phyloP scores from a whole-genome alignment of 2,329 filamentous ascomycete species.

The Xylaria sp. region DNA sequence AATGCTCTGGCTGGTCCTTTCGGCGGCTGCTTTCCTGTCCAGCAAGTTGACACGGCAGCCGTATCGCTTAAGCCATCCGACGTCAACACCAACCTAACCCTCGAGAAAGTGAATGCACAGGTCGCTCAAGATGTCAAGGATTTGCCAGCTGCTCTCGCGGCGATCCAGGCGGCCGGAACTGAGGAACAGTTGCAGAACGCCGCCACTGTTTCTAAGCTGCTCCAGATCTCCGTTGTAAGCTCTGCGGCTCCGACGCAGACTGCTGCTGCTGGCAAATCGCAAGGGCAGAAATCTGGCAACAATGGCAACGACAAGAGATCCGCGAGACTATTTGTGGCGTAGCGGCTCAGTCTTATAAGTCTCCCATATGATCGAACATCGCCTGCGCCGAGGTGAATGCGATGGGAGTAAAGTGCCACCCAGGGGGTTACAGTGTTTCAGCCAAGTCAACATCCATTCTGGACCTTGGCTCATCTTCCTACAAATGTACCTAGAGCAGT shows the following conservation, averaged over 20 bases:
- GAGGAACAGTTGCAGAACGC: slow-evolving; percentile 48
- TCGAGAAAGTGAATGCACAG: slow-evolving; percentile 60
- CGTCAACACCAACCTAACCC: slow-evolving; percentile 59
- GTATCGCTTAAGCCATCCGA: slow-evolving; percentile 57
- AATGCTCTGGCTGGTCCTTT: slow-evolving; percentile 67
- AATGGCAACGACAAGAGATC: slow-evolving; percentile 37
- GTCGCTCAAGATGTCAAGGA: slow-evolving; percentile 63
- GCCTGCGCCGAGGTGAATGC: background rate
- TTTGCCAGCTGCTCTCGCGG: slow-evolving; percentile 58
- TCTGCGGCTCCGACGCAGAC: slow-evolving; percentile 50
- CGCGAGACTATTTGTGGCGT: slow-evolving; percentile 33
- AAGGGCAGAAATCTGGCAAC: background rate
- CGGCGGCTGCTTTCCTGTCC: slow-evolving; percentile 67
- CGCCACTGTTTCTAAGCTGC: slow-evolving; percentile 56
- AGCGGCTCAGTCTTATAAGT: slow-evolving; percentile 11
- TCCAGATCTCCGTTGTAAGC: slow-evolving; percentile 48
- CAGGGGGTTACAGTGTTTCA: background rate
- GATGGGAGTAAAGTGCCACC: background rate
- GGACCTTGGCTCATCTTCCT: slow-evolving; percentile 7
- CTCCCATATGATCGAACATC: slow-evolving; percentile 20
- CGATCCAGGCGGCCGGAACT: slow-evolving; percentile 57
- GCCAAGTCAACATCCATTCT: background rate
- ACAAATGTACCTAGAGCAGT: slow-evolving; percentile 26
- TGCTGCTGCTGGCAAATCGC: slow-evolving; percentile 21
- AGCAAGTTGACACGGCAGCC: slow-evolving; percentile 60